Evolutionary conservation across 352 stramenopile species (phyloP).

Genomic region (Hyaloperonospora arabidopsidis): DNA sequence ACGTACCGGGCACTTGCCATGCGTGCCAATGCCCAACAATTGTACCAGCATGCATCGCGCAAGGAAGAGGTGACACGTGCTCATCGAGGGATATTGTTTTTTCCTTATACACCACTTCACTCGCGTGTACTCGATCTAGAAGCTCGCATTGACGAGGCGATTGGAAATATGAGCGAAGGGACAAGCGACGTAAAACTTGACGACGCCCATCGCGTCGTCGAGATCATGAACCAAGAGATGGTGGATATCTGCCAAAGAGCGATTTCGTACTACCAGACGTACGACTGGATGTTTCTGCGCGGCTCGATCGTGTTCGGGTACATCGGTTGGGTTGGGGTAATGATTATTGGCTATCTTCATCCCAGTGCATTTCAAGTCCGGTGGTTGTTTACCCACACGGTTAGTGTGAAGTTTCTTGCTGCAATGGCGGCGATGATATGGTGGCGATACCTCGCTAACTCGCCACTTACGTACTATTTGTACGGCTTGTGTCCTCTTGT

Average conservation of each 20-base stretch:
- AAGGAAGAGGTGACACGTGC: slow-evolving; percentile 54
- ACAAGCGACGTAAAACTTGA: slow-evolving; percentile 19
- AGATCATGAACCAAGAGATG: slow-evolving; percentile 45
- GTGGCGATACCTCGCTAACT: slow-evolving; percentile 49
- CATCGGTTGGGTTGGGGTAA: slow-evolving; percentile 53
- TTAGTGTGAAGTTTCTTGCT: slow-evolving; percentile 14
- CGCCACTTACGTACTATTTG: slow-evolving; percentile 62
- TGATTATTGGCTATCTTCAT: slow-evolving; percentile 45
- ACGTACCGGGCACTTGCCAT: slow-evolving; percentile 53
- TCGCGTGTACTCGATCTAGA: slow-evolving; percentile 21
- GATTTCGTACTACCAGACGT: slow-evolving; percentile 71
- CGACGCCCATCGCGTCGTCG: slow-evolving; percentile 26
- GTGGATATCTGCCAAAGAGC: slow-evolving; percentile 55
- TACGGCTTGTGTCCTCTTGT: slow-evolving; percentile 60
- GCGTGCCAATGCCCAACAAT: slow-evolving; percentile 60
- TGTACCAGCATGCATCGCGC: slow-evolving; percentile 49
- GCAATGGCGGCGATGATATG: slow-evolving; percentile 17
- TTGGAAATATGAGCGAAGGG: slow-evolving; percentile 14
- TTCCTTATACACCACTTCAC: slow-evolving; percentile 38
- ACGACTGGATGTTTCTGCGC: slow-evolving; percentile 74
- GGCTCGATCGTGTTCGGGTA: slow-evolving; percentile 60
- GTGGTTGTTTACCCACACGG: slow-evolving; percentile 15
- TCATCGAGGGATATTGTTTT: slow-evolving; percentile 52
- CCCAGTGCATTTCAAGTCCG: slow-evolving; percentile 20
- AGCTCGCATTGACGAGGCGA: slow-evolving; percentile 22